These are phyloP conservation scores for Coniochaeta sp. DNA, from an alignment of 2,329 filamentous ascomycete genomes.

Conservation along the genomic window DNA sequence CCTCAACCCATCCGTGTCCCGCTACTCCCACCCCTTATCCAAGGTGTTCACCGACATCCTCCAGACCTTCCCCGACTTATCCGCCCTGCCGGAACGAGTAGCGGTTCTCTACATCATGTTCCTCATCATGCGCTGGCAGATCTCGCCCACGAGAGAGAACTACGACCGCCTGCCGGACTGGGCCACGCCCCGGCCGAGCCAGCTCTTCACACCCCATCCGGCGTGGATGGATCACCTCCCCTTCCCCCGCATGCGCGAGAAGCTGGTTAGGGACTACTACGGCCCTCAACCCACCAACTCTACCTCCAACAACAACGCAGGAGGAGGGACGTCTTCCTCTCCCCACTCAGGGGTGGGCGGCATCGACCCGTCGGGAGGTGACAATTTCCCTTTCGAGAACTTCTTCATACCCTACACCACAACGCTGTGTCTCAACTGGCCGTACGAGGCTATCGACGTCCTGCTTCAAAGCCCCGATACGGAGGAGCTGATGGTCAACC, in stretches of 20 bases:
- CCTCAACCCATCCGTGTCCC: constrained; percentile 59
- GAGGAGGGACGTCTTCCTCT: constrained; percentile 8
- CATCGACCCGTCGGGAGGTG: constrained; percentile 19
- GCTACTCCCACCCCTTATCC: constrained; percentile 67
- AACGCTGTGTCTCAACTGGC: constrained; percentile 76
- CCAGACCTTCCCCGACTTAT: constrained; percentile 73
- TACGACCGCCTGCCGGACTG: constrained; percentile 72
- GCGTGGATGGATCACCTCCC: constrained; percentile 79
- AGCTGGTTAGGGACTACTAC: constrained; percentile 43
- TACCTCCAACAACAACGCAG: constrained; percentile 16
- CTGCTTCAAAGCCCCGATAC: constrained; percentile 51
- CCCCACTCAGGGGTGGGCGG: constrained; percentile 6
- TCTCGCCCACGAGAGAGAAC: constrained; percentile 71
- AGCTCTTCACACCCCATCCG: constrained; percentile 63
- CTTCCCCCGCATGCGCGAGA: constrained; percentile 71
- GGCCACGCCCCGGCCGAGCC: constrained; percentile 58
- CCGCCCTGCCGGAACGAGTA: constrained; percentile 71
- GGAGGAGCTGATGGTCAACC: constrained; percentile 72
- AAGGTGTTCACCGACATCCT: constrained; percentile 83
- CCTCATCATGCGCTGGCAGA: constrained; percentile 77
- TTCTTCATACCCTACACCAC: constrained; percentile 80
- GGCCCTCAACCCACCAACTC: neutral
- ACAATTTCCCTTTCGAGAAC: constrained; percentile 61
- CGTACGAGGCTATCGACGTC: constrained; percentile 66
- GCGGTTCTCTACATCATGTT: constrained; percentile 84